Base-by-base conservation (phyloP, 176 grass and related monocot genomes). In the Zea luxurians region DNA sequence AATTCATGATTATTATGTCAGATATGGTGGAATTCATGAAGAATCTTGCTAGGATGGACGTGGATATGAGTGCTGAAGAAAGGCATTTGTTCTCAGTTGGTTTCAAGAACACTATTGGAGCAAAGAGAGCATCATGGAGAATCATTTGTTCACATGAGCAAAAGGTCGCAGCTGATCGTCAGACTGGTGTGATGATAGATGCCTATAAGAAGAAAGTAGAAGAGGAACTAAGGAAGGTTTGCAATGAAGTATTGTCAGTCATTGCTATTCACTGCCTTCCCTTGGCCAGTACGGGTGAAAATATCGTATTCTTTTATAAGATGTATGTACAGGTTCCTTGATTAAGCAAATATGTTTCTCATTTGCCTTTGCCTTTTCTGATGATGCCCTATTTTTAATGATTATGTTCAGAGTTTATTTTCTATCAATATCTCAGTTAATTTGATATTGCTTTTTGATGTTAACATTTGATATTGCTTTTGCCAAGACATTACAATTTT, bases 181-280 rank as follows among this genome's bases (percentile, higher is more conserved):
- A 84, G 63, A 71, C 85, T 77, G 20, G 59, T 46, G 71, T 66
- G 76, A 85, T 74, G 50, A 77, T 97, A 74, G 45, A 86, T 47
- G 61, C 70, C 8, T 97, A 94, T 52, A 94, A 74, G 65, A 86
- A 77, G 73, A 93, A 83, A 88, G 59, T 97, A 70, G 94, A 90
- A 68, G 89, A 88, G 13, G 94, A 97, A 50, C 83, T 92, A 60
- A 75, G 85, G 43, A 84, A 38, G 73, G 49, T 94, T 82, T 94
- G 89, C 60, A 90, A 97, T 12, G 94, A 97, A 69, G 82, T 92
- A 74, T 75, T 97, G 71, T 97, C 91, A 46, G 74, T 97, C 61
- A 86, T 97, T n/a, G 91, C 91, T 74, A 97, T 94, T 61, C 89
- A 97, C 54, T 91, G 93, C 73, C 91, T 97, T 74, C 95, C 95